Evolutionary conservation across 106 monocot species (phyloP).

Genomic region (Acanthochlamys bracteata): DNA sequence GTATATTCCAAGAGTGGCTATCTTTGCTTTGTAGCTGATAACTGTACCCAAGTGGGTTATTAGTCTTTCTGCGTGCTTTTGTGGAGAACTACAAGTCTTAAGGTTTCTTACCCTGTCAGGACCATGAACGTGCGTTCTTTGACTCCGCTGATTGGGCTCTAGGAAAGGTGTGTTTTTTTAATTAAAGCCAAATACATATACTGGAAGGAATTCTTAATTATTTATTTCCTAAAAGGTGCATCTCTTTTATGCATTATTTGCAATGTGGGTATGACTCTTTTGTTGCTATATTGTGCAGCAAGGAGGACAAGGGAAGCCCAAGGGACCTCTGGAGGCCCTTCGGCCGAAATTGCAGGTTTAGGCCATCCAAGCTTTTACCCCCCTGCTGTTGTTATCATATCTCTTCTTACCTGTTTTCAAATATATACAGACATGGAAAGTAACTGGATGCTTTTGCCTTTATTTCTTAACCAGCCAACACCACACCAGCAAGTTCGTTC

Average conservation of each 20-base stretch:
- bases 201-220: not conserved
- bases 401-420: not conserved
- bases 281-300: slow-evolving; percentile 45
- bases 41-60: no score
- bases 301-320: slow-evolving; percentile 73
- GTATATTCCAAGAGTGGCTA: slow-evolving; percentile 10
- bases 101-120: slow-evolving; percentile 30
- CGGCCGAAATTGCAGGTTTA: slow-evolving; percentile 87
- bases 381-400: not conserved
- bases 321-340: slow-evolving; percentile 87
- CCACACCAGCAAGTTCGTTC: slow-evolving; percentile 73
- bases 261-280: not conserved
- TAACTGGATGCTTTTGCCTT: not conserved
- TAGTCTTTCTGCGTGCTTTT: no score
- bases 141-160: slow-evolving; percentile 99
- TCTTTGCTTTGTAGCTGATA: not conserved
- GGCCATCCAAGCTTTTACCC: not conserved
- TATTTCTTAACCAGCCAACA: slow-evolving; percentile 48
- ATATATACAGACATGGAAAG: not conserved
- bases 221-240: not conserved
- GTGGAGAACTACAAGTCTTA: not conserved
- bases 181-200: not conserved
- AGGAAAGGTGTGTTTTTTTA: slow-evolving; percentile 56
- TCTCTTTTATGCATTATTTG: not conserved
- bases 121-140: slow-evolving; percentile 94